Evolutionary conservation across 1,139 yeast species (phyloP), one percentile per base, ranked within the genome.

Genomic region (Nadsonia starkeyi-henricii): DNA sequence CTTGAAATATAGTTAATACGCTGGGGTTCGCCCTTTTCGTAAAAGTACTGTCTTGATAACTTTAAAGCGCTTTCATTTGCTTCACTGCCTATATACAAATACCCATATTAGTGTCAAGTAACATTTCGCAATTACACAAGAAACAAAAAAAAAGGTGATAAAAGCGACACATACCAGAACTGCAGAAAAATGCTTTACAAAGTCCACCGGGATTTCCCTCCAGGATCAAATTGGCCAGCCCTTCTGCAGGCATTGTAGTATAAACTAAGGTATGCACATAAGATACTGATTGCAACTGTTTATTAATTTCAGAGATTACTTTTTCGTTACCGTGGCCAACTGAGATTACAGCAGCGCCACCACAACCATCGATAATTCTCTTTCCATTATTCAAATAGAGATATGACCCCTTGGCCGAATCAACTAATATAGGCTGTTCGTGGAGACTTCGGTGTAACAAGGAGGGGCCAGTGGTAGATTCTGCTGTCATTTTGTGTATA

Each of bases 1-100:
- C 48, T 44, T 1, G 47, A 45, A 19, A 45, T 45, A 42, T 41
- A 45, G 7, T 45, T 45, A 28, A 45, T 44, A 1, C 47, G 41
- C 5, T 42, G 42, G 7, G 44, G 41, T 18, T 45, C 47, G 23
- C 43, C 43, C 8, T 45, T 45, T 44, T 45, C 47, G 4, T 41
- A 43, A 12, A 45, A 45, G n/a, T 45, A 45, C 36, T 45, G 47
- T 39, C 43, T 41, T 17, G 96, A 96, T 69, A 91, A 91, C 64
- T 91, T 91, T 58, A 91, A 68, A 0, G 98, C 98, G 1, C 97
- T 97, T 64, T 91, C 98, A 60, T 89, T 91, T 50, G 98, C 97
- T 65, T 91, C 98, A 13, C 97, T 81, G 47, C 98, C 98, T 23
- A 23, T 23, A 23, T 5, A n/a, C n/a, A 0, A 50, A n/a, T n/a